These are phyloP conservation scores for Leonotis leonurus DNA, from an alignment of 257 asterid species.

Conservation along the genomic window DNA sequence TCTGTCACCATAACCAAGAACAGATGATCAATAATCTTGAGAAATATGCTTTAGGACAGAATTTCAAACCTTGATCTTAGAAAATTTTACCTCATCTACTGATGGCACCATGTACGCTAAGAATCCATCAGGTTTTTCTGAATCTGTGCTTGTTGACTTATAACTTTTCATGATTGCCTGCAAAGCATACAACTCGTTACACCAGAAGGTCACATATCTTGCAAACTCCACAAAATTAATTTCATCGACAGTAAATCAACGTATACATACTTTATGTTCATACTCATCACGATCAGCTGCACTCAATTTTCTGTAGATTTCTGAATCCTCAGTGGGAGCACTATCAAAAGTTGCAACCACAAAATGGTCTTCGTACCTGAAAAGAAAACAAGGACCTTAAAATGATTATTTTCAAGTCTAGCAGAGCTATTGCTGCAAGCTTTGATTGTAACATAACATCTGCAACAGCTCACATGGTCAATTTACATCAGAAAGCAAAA, in stretches of 20 bases:
- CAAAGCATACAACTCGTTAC: slow-evolving; percentile 12
- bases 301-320: slow-evolving; percentile 53
- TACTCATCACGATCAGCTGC: slow-evolving; percentile 57
- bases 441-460: neutral
- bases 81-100: slow-evolving; percentile 54
- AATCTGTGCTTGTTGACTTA: slow-evolving; percentile 46
- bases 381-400: slow-evolving; percentile 8
- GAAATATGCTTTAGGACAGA: neutral
- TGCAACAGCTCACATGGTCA: neutral
- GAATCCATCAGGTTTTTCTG: slow-evolving; percentile 62
- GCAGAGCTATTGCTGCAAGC: neutral
- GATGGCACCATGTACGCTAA: slow-evolving; percentile 94
- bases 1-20: slow-evolving; percentile 44
- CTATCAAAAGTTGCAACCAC: slow-evolving; percentile 75
- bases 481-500: neutral
- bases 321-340: slow-evolving; percentile 92
- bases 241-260: neutral
- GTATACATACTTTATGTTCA: slow-evolving; percentile 60
- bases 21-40: neutral
- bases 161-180: slow-evolving; percentile 98
- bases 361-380: slow-evolving; percentile 71
- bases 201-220: neutral
- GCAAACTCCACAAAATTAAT: neutral
- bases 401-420: neutral
- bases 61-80: neutral